These are phyloP conservation scores for Cenchrus purpureus DNA, from an alignment of 176 grass and related monocot genomes.

Conservation along the genomic window DNA sequence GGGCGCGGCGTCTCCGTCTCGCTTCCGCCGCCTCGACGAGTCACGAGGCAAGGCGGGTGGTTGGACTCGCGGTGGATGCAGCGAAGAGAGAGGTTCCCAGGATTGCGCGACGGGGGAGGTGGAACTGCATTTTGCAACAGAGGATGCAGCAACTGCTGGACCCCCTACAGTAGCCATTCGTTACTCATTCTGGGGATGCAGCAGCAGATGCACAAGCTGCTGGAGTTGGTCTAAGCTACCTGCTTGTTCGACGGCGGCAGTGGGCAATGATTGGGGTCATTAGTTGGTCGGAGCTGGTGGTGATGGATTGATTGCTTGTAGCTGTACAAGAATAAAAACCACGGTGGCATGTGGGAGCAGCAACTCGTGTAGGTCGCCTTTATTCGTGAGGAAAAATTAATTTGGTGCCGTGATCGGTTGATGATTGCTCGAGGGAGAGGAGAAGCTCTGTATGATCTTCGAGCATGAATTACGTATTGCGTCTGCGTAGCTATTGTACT, in stretches of 20 bases:
- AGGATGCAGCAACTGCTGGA: no score
- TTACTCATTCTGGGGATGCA: no score
- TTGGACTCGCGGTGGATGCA: no score
- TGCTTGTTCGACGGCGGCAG: not conserved
- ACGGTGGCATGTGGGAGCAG: not conserved
- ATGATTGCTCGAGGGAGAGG: slow-evolving; percentile 51
- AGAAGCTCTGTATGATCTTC: slow-evolving; percentile 47
- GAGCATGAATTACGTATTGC: slow-evolving; percentile 42
- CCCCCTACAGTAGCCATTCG: no score
- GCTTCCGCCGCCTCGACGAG: no score
- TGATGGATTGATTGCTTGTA: not conserved
- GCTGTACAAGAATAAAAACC: slow-evolving; percentile 31
- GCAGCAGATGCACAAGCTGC: no score
- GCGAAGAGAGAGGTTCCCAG: no score
- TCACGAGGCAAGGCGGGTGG: no score
- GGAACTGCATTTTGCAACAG: no score
- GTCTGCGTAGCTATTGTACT: no score
- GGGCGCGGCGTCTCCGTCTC: no score
- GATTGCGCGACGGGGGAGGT: no score
- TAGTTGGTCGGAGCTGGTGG: not conserved
- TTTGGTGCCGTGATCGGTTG: slow-evolving; percentile 11
- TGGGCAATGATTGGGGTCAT: slow-evolving; percentile 24
- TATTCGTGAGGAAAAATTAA: slow-evolving; percentile 2
- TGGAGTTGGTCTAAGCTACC: not conserved
- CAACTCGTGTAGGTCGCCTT: not conserved